A percentile compares a stretch with the other conserved stretches of the same genome.
phyloP scores from a whole-genome alignment of 148 eudicot species.

The Mesembryanthemum crystallinum region DNA sequence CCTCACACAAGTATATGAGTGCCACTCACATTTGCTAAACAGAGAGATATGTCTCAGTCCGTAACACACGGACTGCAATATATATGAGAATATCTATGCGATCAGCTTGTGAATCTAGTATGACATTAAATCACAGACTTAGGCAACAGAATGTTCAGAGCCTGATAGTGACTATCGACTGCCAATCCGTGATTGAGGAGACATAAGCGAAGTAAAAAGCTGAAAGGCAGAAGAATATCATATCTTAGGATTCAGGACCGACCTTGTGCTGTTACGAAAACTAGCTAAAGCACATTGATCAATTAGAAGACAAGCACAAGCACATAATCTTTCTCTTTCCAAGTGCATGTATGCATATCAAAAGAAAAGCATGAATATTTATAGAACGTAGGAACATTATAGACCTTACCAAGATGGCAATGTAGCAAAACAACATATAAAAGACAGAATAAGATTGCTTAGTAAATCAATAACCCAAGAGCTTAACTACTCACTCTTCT shows the following conservation, averaged over 20 bases:
- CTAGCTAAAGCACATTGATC: not conserved
- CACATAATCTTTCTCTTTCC: not conserved
- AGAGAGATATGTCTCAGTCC: no score
- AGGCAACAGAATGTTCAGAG: not conserved
- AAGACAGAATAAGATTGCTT: not conserved
- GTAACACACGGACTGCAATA: no score
- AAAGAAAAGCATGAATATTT: not conserved
- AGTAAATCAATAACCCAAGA: not conserved
- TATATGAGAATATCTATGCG: no score
- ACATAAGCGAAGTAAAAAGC: not conserved
- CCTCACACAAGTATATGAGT: no score
- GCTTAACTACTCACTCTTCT: conserved; percentile 38
- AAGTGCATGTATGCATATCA: not conserved
- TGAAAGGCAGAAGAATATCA: not conserved
- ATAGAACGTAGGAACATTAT: not conserved
- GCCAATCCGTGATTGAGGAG: not conserved
- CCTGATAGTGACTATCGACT: not conserved
- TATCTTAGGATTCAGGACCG: no score
- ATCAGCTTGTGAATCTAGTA: no score
- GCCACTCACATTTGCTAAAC: no score
- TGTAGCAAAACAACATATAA: not conserved
- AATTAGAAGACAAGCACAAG: not conserved
- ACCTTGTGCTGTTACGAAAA: not conserved
- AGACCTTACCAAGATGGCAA: not conserved
- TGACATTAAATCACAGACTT: not conserved